Base-by-base conservation (phyloP, 2,329 filamentous ascomycete species). In the Kalaharituber pfeilii region DNA sequence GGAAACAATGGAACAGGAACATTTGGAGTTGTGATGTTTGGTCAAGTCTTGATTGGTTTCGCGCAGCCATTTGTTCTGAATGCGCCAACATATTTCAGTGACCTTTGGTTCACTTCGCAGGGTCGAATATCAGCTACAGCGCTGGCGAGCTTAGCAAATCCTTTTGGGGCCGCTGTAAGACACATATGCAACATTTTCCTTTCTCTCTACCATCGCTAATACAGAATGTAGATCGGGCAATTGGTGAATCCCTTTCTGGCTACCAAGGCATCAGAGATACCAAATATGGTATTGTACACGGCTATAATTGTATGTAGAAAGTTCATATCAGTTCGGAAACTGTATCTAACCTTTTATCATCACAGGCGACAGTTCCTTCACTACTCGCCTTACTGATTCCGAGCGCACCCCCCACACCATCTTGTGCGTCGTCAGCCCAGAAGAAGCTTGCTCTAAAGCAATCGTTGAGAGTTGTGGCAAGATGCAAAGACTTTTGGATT, bases 41-140 rank as follows among this genome's bases (percentile, higher is more conserved):
- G 89, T 3, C 89, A 96, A 70, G 82, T 96, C 66, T 67, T 98
- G 57, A 86, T 84, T 52, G 91, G 89, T 0, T 74, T 95, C 36
- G 81, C 86, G 0, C 91, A 98, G 66, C 88, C 91, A 0, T 96
- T 96, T 67, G 86, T 94, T 11, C 77, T 96, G 8, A 80, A 83
- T 5, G 86, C 89, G 0, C 89, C 91, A 0, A 89, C 91, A 0
- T 75, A 86, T 58, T 98, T 94, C 69, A 91, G 85, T 53, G 88
- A 95, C 66, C 72, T 94, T 56, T 96, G 91, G 91, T 96, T 96
- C 69, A 88, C 86, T 1, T 81, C 84, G 63, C 72, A 74, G 9
- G 89, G 88, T 6, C 79, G 91, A 53, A 84, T 94, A 11, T 82
- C 83, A 53, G 89, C 89, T 18, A 96, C 89, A 0, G 91, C 89